These are phyloP conservation scores for Linum trigynum DNA, from an alignment of 345 rosid species.

Conservation along the genomic window DNA sequence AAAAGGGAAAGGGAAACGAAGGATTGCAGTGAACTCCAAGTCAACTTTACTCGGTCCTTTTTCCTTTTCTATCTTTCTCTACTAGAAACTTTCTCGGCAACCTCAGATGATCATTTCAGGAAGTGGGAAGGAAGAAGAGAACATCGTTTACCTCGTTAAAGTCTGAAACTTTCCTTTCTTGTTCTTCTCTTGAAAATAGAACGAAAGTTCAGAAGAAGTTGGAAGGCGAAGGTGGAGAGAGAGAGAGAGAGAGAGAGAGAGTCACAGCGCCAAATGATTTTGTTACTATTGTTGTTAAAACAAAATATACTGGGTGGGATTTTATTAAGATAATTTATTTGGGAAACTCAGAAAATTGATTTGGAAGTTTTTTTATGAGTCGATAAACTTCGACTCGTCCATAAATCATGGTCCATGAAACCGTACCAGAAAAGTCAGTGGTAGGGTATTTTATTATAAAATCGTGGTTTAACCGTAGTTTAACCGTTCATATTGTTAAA, in stretches of 20 bases:
- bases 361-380: no score
- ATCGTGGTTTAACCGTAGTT: no score
- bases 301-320: no score
- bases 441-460: no score
- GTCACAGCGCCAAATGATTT: background rate
- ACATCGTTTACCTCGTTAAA: background rate
- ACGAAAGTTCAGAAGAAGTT: background rate
- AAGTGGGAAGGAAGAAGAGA: background rate
- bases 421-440: no score
- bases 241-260: background rate
- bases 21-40: background rate
- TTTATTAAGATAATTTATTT: no score
- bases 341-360: no score
- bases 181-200: background rate
- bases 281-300: no score
- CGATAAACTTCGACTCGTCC: no score
- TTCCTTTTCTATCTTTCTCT: background rate
- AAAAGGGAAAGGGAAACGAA: background rate
- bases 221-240: background rate
- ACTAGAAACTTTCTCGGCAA: background rate
- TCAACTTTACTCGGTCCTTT: background rate
- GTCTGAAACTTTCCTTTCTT: background rate
- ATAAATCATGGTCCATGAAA: no score
- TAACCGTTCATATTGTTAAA: no score
- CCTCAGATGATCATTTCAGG: background rate